Conservation (phyloP, 805 yeast species). For the Myxozyma udenii region DNA sequence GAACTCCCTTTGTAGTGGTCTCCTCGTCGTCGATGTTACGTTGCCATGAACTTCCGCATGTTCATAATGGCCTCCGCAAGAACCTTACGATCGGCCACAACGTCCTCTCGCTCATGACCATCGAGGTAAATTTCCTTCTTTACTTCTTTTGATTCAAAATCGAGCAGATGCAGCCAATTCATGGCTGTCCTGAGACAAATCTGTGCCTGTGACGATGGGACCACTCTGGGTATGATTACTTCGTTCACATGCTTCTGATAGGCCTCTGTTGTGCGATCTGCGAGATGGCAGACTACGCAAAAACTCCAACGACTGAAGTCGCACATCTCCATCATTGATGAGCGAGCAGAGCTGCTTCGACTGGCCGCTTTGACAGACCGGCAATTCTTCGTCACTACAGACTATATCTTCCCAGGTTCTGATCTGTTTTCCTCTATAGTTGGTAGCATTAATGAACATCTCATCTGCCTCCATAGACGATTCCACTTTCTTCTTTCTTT, state of each 20-base stretch:
- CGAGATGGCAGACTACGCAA: not conserved
- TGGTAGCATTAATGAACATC: too few relatives aligned
- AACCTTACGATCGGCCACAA: not conserved
- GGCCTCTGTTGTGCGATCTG: not conserved
- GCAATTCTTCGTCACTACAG: not conserved
- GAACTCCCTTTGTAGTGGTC: not conserved
- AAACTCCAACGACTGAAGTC: not conserved
- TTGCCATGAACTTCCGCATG: not conserved
- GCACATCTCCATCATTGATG: not conserved
- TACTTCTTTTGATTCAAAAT: not conserved
- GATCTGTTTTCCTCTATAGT: too few relatives aligned
- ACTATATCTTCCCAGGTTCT: too few relatives aligned
- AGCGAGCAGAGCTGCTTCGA: not conserved
- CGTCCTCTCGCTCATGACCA: not conserved
- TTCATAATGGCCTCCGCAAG: not conserved
- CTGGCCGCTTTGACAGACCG: not conserved
- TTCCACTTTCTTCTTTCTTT: too few relatives aligned
- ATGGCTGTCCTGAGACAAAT: not conserved
- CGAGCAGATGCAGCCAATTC: not conserved
- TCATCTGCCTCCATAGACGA: too few relatives aligned
- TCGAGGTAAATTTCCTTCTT: not conserved
- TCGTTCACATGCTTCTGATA: too few relatives aligned
- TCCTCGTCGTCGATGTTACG: not conserved
- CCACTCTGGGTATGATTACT: not conserved
- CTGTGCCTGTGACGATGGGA: not conserved